Percentiles rank a stretch among this genome's conserved stretches.
Conservation (phyloP, 1,284 basidiomycete genomes). For the Veloboletus limbatus region DNA sequence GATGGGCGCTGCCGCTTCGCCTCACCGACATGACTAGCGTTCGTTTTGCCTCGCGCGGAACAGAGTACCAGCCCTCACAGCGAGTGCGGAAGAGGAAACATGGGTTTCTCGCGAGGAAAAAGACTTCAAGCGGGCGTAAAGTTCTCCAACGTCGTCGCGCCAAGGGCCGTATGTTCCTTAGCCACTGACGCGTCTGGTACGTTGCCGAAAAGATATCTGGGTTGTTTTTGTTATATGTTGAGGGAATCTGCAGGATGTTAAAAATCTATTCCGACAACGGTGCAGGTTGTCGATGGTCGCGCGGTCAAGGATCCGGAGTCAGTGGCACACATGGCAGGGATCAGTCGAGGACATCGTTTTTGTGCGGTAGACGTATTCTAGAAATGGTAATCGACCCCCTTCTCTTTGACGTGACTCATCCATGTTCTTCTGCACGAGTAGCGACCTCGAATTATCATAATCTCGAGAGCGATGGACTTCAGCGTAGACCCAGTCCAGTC, state of each 20-base stretch:
- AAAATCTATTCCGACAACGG: background rate
- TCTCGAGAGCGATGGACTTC: conserved; percentile 59
- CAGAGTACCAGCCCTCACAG: conserved; percentile 36
- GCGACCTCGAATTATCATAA: too few species aligned
- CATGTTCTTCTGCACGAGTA: too few species aligned
- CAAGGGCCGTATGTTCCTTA: conserved; percentile 41
- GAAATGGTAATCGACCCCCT: conserved; percentile 22
- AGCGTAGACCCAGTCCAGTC: conserved; percentile 50
- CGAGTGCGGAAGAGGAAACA: conserved; percentile 34
- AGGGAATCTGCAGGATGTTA: conserved; percentile 1
- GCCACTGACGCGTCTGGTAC: conserved; percentile 34
- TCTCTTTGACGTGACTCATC: too few species aligned
- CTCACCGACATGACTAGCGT: conserved; percentile 21
- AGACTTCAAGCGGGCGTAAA: conserved; percentile 29
- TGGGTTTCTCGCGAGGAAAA: conserved; percentile 35
- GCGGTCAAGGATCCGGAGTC: background rate
- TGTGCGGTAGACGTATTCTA: conserved; percentile 13
- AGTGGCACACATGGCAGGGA: background rate
- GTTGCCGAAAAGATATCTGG: conserved; percentile 1
- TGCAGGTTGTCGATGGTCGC: conserved; percentile 1
- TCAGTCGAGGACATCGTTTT: background rate
- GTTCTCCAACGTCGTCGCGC: conserved; percentile 39
- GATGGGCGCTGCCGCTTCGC: conserved; percentile 24
- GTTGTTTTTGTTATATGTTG: background rate
- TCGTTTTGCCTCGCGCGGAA: conserved; percentile 37